phyloP scores from a whole-genome alignment of 768 basidiomycete species.

The Tylopilus subfusipes region DNA sequence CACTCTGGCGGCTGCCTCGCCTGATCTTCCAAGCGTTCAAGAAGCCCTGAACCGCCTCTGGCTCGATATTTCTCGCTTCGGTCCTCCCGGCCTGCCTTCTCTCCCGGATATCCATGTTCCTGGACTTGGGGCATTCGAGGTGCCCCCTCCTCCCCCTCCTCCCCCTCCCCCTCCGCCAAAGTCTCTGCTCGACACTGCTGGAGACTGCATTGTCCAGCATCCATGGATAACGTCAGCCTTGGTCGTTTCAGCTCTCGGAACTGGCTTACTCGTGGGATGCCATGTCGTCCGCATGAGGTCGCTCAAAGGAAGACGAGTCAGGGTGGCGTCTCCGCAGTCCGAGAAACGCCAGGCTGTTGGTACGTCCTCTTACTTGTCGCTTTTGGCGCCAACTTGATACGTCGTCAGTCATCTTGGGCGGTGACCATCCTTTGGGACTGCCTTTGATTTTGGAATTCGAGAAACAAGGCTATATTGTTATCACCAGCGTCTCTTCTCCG shows the following conservation, averaged over 20 bases:
- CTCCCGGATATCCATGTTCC: constrained; percentile 56
- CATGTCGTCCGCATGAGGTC: constrained; percentile 24
- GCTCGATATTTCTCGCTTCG: constrained; percentile 78
- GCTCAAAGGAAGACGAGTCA: constrained; percentile 22
- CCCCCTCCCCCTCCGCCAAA: constrained; percentile 55
- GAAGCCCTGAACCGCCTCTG: constrained; percentile 68
- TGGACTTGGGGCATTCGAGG: constrained; percentile 66
- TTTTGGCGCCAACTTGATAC: background rate
- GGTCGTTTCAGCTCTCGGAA: constrained; percentile 54
- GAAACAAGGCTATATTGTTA: constrained; percentile 76
- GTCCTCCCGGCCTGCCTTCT: constrained; percentile 48
- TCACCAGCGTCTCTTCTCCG: constrained; percentile 70
- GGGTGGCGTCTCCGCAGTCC: constrained; percentile 27
- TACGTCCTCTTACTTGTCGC: constrained; percentile 18
- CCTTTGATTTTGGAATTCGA: constrained; percentile 73
- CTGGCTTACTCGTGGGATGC: constrained; percentile 61
- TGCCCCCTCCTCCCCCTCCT: constrained; percentile 58
- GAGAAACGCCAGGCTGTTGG: constrained; percentile 48
- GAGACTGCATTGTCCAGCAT: constrained; percentile 53
- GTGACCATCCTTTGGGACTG: constrained; percentile 68
- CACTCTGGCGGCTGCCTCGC: constrained; percentile 52
- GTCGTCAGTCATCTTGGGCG: constrained; percentile 66
- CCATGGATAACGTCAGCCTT: constrained; percentile 60
- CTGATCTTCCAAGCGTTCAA: constrained; percentile 59
- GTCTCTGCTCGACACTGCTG: constrained; percentile 44